Base-by-base conservation (phyloP, 805 yeast species). In the Suhomyces pyralidae region DNA sequence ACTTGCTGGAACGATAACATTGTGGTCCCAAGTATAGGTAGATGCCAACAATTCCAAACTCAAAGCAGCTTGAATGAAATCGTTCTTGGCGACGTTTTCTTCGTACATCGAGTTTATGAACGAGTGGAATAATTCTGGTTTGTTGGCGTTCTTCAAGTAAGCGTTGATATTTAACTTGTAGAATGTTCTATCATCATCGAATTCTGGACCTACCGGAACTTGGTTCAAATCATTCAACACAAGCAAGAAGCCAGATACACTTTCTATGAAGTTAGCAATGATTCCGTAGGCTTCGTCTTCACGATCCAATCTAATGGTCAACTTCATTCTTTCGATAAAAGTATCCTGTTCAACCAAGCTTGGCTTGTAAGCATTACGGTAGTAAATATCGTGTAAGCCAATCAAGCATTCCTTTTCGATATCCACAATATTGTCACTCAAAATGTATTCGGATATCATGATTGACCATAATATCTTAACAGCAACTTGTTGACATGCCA, bases 161-260 rank as follows among this genome's bases (percentile, higher is more conserved):
- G 90, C 85, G 56, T 88, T 81, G 61, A 90, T 84, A 61, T 85
- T 86, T 63, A 90, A 76, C 54, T 83, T 82, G 64, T 86, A 88
- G 80, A 88, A 86, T 5, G 91, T 85, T 62, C 96, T 77, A 67
- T 90, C 97, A 65, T 88, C 93, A 61, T 88, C 93, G 67, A 87
- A 91, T 62, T 90, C 96, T 42, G 84, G 84, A 17, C 91, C 91
- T 46, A 78, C 79, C 12, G 97, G 97, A 52, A 90, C 90, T 53
- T 81, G 79, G 59, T 81, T 81, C 60, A 87, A 80, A 61, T 88
- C 90, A 55, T 82, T 78, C 61, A 88, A 76, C 14, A 83, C 81
- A 50, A 78, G 82, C 53, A 89, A 69, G 67, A 88, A 88, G 22
- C 82, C 85, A 24, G 82, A 68, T 38, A 88, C 60, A 43, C 80